A percentile compares a stretch with the other conserved stretches of the same genome.
phyloP scores from a whole-genome alignment of 2,329 filamentous ascomycete genomes.

The Cordyceps javanica region DNA sequence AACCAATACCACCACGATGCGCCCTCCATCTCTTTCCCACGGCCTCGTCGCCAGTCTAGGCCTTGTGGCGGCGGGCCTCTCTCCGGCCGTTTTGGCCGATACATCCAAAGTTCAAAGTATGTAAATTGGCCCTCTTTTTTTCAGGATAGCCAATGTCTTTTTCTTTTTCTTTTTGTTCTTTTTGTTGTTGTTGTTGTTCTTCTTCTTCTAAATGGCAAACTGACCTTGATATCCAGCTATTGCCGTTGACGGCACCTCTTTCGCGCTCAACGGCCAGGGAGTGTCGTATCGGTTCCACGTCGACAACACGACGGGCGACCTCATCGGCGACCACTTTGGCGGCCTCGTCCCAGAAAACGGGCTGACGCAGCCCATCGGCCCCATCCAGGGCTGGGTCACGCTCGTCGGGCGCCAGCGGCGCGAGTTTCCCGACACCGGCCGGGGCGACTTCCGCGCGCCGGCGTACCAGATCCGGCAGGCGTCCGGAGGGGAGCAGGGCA shows the following conservation, averaged over 20 bases:
- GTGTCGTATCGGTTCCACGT: slow-evolving; percentile 61
- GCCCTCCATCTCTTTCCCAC: background rate
- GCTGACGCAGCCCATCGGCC: slow-evolving; percentile 28
- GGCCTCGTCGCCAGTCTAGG: background rate
- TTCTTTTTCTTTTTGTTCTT: no score
- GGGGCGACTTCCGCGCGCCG: slow-evolving; percentile 56
- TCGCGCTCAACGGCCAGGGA: slow-evolving; percentile 48
- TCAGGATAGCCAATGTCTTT: no score
- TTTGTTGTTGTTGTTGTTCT: no score
- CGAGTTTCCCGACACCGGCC: slow-evolving; percentile 59
- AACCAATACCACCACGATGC: slow-evolving; percentile 1
- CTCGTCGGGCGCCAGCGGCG: slow-evolving; percentile 45
- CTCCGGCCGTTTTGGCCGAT: background rate
- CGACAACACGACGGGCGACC: slow-evolving; percentile 47
- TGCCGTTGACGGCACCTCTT: slow-evolving; percentile 47
- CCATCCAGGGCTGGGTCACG: slow-evolving; percentile 46
- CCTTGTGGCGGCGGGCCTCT: background rate
- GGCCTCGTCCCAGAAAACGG: slow-evolving; percentile 45
- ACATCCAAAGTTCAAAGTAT: slow-evolving; percentile 5
- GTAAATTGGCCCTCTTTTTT: no score
- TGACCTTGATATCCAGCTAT: slow-evolving; percentile 33
- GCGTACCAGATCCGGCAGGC: slow-evolving; percentile 55
- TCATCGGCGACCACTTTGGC: slow-evolving; percentile 57
- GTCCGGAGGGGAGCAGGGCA: no score
- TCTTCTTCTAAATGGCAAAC: no score